phyloP scores from a whole-genome alignment of 2,329 filamentous ascomycete species.

The Penicillium thymicola region DNA sequence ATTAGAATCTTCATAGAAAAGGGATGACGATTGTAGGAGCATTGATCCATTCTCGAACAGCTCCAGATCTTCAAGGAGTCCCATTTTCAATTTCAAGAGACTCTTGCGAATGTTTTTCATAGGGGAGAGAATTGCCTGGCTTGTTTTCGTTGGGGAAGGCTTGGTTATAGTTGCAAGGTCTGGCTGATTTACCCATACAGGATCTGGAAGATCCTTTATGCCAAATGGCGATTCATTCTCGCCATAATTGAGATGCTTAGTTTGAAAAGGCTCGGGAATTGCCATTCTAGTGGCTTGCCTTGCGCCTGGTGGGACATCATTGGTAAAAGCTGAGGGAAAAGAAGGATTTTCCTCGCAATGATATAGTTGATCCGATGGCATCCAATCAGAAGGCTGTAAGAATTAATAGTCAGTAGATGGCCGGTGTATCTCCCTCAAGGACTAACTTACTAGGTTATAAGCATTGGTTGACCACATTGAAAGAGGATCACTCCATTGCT shows the following conservation, averaged over 20 bases:
- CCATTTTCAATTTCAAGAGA: conserved; percentile 13
- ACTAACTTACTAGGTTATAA: background rate
- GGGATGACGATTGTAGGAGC: background rate
- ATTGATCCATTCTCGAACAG: conserved; percentile 3
- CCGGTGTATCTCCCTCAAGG: rapidly evolving
- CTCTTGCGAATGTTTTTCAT: background rate
- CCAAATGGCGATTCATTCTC: background rate
- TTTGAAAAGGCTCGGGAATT: background rate
- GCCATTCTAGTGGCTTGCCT: background rate
- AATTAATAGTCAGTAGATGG: background rate
- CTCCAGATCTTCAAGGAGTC: conserved; percentile 16
- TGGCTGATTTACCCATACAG: background rate
- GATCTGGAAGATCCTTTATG: background rate
- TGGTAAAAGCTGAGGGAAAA: background rate
- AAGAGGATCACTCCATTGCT: background rate
- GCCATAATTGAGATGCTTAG: background rate
- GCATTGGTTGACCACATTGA: background rate
- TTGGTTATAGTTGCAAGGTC: background rate
- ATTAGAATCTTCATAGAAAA: background rate
- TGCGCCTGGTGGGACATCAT: no score
- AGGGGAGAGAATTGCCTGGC: background rate
- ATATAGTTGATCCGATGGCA: background rate
- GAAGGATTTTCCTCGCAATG: background rate
- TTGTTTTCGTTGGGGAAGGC: background rate
- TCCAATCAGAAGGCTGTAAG: background rate